phyloP scores from a whole-genome alignment of 352 stramenopile genomes.

The Aphanomyces stellatus region DNA sequence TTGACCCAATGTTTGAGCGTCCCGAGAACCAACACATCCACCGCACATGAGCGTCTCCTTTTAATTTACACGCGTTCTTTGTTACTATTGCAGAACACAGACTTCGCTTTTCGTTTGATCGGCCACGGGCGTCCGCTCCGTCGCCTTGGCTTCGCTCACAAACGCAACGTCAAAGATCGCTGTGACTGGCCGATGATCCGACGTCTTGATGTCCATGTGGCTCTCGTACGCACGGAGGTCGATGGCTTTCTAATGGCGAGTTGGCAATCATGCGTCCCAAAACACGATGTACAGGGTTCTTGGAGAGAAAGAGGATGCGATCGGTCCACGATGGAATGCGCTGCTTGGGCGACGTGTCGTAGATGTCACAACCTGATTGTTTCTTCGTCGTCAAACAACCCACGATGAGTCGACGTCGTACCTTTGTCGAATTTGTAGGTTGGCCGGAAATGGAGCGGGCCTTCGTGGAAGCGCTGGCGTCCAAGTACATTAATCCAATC shows the following conservation, averaged over 20 bases:
- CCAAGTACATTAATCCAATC: neutral
- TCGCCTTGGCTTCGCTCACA: neutral
- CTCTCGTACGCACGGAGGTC: constrained; percentile 56
- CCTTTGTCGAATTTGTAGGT: constrained; percentile 97
- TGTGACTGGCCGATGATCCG: constrained; percentile 61
- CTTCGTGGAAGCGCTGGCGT: constrained; percentile 73
- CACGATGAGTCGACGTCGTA: neutral
- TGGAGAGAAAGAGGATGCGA: constrained; percentile 67
- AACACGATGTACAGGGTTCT: neutral
- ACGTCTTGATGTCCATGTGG: constrained; percentile 55
- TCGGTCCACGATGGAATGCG: constrained; percentile 96
- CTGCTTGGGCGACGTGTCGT: constrained; percentile 93
- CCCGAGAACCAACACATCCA: constrained; percentile 3
- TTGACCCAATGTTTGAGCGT: constrained; percentile 8
- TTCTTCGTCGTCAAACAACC: no score
- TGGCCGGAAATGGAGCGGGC: constrained; percentile 85
- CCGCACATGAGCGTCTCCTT: neutral
- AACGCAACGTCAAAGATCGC: constrained; percentile 59
- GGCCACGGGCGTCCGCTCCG: neutral
- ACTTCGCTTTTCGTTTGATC: constrained; percentile 36
- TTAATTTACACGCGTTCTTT: neutral
- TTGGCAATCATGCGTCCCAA: neutral
- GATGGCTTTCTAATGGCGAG: constrained; percentile 30
- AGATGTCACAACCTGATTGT: constrained; percentile 48
- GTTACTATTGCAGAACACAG: constrained; percentile 27